Evolutionary conservation across 257 asterid species (phyloP), one percentile per base, ranked within the genome.

Genomic region (Przewalskia tangutica): DNA sequence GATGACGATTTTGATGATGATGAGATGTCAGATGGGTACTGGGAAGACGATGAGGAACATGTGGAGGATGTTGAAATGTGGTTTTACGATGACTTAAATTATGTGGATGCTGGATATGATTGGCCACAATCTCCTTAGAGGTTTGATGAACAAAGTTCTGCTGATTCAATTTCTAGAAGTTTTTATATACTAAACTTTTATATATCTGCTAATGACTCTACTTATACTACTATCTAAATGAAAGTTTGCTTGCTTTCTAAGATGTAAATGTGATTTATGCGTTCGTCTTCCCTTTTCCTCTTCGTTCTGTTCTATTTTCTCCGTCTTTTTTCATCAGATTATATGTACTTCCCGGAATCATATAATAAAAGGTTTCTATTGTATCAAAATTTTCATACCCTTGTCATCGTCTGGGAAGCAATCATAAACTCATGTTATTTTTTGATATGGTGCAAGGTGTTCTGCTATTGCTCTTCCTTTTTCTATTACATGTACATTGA

Each of bases 111-210:
- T 44, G 87, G 84, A 18, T 83, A 83, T 80, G 92, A 83, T 44
- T 89, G 92, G 92, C 91, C 91, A 18, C 89, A 83, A 79, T 89
- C 92, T 59, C 92, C 92, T 55, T 87, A 38, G 82, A 84, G 65
- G 67, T 59, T 50, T 64, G 78, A 60, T 81, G 54, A 40, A 48
- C 38, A 10, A 59, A 20, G 46, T 79, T 79, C 82, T 42, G 70
- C 42, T 62, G 60, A 73, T 73, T 73, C 44, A 73, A 73, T 48
- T 20, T 73, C 79, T 60, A 6, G 12, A 1, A 11, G 79, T 23
- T 73, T 20, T 73, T 42, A 2, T 73, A 48, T 73, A 73, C 79
- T 48, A 18, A 5, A 6, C 62, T 48, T 36, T 34, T 59, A 59
- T 50, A 9, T 6, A 36, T 66, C 76, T 38, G 62, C 79, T 50